Evolutionary conservation across 768 basidiomycete species (phyloP), one percentile per base, ranked within the genome.

Genomic region (Boletus eberwhitei): DNA sequence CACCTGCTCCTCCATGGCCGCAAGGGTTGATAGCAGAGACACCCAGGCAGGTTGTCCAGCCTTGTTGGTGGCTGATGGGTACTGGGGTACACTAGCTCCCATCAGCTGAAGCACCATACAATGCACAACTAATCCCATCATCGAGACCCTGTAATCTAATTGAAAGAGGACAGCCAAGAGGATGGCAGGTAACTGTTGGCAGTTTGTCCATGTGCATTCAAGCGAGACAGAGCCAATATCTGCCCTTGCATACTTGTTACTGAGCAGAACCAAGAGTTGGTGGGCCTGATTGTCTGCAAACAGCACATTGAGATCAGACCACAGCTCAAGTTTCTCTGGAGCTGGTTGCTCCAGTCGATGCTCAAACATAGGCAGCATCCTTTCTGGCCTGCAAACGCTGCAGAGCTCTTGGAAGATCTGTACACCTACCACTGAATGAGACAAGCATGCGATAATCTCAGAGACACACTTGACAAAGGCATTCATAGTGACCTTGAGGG

Each of bases 21-120:
- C 55, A 8, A 91, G 75, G 14, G 74, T 70, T 0, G 75, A 73
- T 54, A 85, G 81, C 44, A 90, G 67, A 12, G 76, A 69, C 3
- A 74, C 55, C 29, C 82, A 79, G 40, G 73, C 68, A 13, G 80
- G 79, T 52, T 79, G 71, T 12, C 71, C 66, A 12, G 77, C 73
- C 37, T 84, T 80, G 54, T 90, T 86, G 3, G 78, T 72, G n/a
- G 89, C 66, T 59, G 88, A 84, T 56, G 87, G 84, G 63, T 89
- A 90, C 3, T 86, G 85, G 4, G 88, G 84, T 17, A 84, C 79
- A 82, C 92, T 94, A 16, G 90, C 80, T 11, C 90, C 87, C 45
- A 96, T 74, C 4, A 93, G 63, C 62, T 93, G 92, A 72, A 95
- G 90, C 13, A 96, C 77, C 79, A 92, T 86, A n/a, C 76, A 77